Evolutionary conservation across 192 early-diverging fungal genomes (phyloP), one percentile per base, ranked within the genome.

Genomic region (Chytriomyces sp.): DNA sequence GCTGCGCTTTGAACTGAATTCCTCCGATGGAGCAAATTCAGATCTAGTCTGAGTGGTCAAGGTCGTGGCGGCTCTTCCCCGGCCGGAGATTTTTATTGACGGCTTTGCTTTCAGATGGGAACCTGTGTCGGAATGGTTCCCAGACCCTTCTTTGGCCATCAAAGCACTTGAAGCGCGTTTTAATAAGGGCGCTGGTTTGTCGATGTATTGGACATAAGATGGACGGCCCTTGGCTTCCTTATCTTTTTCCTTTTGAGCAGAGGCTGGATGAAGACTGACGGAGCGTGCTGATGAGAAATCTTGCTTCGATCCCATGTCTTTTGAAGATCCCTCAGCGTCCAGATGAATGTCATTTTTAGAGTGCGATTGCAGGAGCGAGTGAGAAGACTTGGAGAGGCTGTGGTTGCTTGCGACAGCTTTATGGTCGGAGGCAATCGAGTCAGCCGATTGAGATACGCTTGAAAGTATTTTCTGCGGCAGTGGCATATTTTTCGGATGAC

Each of bases 181-280:
- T 10, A 72, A 24, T n/a, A 78, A 57, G 2, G 67, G 67, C 0
- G 68, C 77, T 20, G 77, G 68, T 50, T 78, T 78, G 13, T 60
- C 61, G 59, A 78, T 78, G 69, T 70, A 70, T 50, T 78, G 77
- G n/a, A 78, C 62, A 28, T 72, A 44, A 23, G 77, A 13, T 35
- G 35, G 35, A 35, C 35, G 35, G 35, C 35, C 35, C 35, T 35
- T 35, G 35, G 35, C 35, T 35, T 35, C 35, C 35, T 35, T 35
- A 35, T 35, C 35, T 35, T 35, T 35, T 35, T 35, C 35, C 35
- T 35, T 35, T 35, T 35, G 35, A 35, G 35, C 35, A 35, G 35
- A 35, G 35, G 35, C 35, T 35, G 35, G 35, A 35, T 35, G 35
- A 35, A 35, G 35, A 35, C 35, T 35, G 35, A 2, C 35, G 35